Base-by-base conservation (phyloP, 2,329 filamentous ascomycete species). In the Botrytis fabae region DNA sequence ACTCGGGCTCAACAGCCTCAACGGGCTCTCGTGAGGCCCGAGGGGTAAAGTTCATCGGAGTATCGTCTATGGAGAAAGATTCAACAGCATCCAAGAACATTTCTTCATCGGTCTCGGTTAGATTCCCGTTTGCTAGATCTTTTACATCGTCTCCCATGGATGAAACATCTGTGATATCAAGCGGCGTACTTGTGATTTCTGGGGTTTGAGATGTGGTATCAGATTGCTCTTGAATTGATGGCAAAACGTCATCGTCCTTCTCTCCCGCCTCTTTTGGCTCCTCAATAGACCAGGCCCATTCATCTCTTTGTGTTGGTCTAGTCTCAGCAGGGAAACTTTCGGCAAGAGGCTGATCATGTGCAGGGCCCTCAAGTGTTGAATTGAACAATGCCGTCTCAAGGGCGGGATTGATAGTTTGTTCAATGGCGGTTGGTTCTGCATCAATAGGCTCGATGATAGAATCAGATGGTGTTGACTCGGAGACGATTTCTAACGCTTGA, bases 381-480 rank as follows among this genome's bases (percentile, higher is more conserved):
- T 32, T 61, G 40, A 48, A 44, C 12, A 42, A 20, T 44, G 32
- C 20, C 22, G 61, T 25, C 16, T 6, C 20, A 38, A 38, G 28
- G 7, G 28, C 20, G 35, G 46, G 25, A 22, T 63, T 25, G 35
- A 28, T 35, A 16, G 6, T 25, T 46, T 38, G 22, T 46, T 68
- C 70, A 20, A 22, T 28, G 28, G 42, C n/a, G n/a, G 12, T 68
- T 72, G 70, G 62, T 38, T 66, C 62, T 20, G 62, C 22, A 44
- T n/a, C 38, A 9, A 38, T 9, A 48, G 28, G 44, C 4, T 48
- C 7, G 48, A 35, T 35, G 9, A 18, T 6, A 22, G 20, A 12
- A 25, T 48, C 10, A 48, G 18, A 35, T 46, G 62, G 32, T 25
- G 10, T 42, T 69, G 57, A 42, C 14, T 38, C 40, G 44, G 38